phyloP scores from a whole-genome alignment of 106 monocot species.

The Dendrobium chrysotoxum region DNA sequence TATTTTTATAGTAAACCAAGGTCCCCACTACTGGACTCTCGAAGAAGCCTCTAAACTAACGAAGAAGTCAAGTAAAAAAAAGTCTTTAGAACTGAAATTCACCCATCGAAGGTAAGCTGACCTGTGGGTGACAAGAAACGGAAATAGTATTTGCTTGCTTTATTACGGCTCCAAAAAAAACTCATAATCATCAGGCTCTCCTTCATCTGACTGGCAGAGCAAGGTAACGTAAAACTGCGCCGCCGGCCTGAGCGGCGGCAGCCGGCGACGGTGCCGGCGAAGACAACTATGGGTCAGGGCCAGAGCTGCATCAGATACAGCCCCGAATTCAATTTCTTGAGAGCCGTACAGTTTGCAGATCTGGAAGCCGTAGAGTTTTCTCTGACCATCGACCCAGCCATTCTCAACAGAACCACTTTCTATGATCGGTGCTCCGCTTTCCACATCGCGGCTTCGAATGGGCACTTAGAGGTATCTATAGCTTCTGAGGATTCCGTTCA shows the following conservation, averaged over 20 bases:
- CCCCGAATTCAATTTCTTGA: constrained; percentile 32
- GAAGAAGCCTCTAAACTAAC: too few species aligned
- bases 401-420: constrained; percentile 25
- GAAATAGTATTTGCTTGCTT: too few species aligned
- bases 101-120: too few species aligned
- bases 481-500: not conserved
- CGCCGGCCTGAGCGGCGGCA: constrained; percentile 3
- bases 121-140: too few species aligned
- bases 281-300: constrained; percentile 32
- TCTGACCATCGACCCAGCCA: constrained; percentile 17
- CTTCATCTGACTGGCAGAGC: not conserved
- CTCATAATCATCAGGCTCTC: not conserved
- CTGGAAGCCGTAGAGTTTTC: constrained; percentile 13
- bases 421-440: constrained; percentile 45
- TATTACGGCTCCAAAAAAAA: too few species aligned
- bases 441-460: constrained; percentile 59
- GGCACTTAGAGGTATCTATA: constrained; percentile 31
- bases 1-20: too few species aligned
- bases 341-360: constrained; percentile 31
- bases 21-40: too few species aligned
- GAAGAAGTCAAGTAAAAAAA: too few species aligned
- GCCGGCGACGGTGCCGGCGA: not conserved
- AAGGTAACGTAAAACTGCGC: not conserved
- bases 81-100: too few species aligned
- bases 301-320: constrained; percentile 27